Evolutionary conservation across 2,329 filamentous ascomycete genomes (phyloP).

Genomic region (Talaromyces sp.): DNA sequence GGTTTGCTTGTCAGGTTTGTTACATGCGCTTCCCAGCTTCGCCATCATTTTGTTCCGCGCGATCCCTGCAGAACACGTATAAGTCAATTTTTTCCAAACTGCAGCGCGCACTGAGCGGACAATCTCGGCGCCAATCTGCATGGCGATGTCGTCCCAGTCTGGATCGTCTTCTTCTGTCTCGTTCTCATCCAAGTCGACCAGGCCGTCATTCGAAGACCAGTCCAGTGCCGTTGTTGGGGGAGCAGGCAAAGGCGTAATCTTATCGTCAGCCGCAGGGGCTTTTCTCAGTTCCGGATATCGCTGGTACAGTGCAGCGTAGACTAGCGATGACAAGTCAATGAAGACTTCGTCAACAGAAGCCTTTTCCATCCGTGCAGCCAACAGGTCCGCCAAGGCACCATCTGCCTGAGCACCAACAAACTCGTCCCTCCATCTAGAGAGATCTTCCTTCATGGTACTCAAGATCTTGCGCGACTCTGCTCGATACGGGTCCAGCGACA

Average conservation of each 20-base stretch:
- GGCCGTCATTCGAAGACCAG: constrained; percentile 71
- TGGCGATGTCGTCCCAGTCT: constrained; percentile 93
- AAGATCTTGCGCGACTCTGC: constrained; percentile 79
- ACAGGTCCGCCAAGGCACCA: constrained; percentile 16
- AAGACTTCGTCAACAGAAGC: constrained; percentile 96
- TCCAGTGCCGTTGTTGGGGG: constrained; percentile 70
- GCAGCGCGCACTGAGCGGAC: constrained; percentile 67
- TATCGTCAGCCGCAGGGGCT: constrained; percentile 49
- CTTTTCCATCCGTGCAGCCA: constrained; percentile 69
- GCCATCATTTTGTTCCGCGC: constrained; percentile 91
- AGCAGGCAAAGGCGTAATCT: constrained; percentile 61
- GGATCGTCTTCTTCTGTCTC: constrained; percentile 74
- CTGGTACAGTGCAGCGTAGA: constrained; percentile 69
- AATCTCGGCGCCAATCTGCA: constrained; percentile 84
- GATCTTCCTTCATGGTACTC: constrained; percentile 65
- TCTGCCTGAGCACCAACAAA: constrained; percentile 13
- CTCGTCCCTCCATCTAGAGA: constrained; percentile 47
- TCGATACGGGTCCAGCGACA: constrained; percentile 88
- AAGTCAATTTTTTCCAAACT: constrained; percentile 66
- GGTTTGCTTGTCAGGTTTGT: constrained; percentile 92
- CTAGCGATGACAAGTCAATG: constrained; percentile 79
- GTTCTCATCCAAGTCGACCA: constrained; percentile 69
- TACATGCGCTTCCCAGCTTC: constrained; percentile 84
- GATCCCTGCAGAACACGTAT: constrained; percentile 88
- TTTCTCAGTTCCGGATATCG: constrained; percentile 66